These are phyloP conservation scores for Fusarium transvaalense DNA, from an alignment of 2,329 filamentous ascomycete species.

Conservation along the genomic window DNA sequence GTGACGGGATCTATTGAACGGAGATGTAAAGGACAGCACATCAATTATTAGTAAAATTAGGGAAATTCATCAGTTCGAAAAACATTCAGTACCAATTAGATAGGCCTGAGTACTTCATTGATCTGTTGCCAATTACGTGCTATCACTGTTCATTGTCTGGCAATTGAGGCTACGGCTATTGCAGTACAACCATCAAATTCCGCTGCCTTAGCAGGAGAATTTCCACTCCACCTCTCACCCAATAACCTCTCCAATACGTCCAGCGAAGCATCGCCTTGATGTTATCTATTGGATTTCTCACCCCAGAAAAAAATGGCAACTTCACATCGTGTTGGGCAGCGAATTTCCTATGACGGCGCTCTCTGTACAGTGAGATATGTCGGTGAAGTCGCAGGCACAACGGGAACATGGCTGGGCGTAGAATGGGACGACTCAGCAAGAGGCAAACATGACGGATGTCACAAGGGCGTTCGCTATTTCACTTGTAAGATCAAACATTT, in stretches of 20 bases:
- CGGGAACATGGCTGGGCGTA: constrained; percentile 88
- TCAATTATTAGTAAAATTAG: not conserved
- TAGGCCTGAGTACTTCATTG: not conserved
- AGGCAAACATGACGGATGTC: constrained; percentile 91
- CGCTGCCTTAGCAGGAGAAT: constrained; percentile 16
- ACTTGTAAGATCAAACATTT: constrained; percentile 68
- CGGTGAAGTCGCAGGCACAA: constrained; percentile 80
- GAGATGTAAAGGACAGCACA: too few species aligned
- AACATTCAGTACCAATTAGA: too few species aligned
- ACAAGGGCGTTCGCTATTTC: constrained; percentile 85
- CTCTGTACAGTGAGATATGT: constrained; percentile 88
- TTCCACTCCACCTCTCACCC: constrained; percentile 2
- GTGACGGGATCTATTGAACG: too few species aligned
- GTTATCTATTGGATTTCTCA: not conserved
- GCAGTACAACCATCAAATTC: constrained; percentile 28
- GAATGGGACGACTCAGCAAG: constrained; percentile 93
- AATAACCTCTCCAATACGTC: not conserved
- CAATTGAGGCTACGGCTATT: not conserved
- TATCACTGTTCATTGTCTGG: not conserved
- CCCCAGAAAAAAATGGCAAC: constrained; percentile 53
- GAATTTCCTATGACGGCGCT: constrained; percentile 81
- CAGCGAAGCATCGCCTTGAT: not conserved
- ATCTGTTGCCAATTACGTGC: not conserved
- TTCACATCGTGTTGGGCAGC: constrained; percentile 71
- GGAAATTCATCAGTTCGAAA: not conserved